Evolutionary conservation across 768 basidiomycete species (phyloP).

Genomic region (Peribolospora kevripleyi): DNA sequence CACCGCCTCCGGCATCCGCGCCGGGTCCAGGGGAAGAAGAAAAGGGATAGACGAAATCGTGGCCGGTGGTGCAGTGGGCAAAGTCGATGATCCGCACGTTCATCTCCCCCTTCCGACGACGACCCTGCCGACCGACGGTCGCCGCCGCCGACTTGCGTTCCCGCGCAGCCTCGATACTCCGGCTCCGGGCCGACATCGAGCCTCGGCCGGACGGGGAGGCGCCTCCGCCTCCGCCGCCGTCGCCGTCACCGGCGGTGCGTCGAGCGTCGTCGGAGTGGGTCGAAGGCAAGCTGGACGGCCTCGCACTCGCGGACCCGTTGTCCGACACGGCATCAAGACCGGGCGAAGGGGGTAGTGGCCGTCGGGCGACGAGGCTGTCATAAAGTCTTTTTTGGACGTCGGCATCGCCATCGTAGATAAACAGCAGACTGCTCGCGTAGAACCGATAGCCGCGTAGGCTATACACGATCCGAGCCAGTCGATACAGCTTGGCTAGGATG

Average conservation of each 20-base stretch:
- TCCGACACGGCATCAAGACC: no score
- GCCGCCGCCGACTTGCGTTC: no score
- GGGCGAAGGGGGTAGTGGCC: no score
- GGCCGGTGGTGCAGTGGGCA: slow-evolving; percentile 89
- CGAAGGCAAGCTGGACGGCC: slow-evolving; percentile 4
- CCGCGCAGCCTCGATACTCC: neutral
- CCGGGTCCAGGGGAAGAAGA: slow-evolving; percentile 22
- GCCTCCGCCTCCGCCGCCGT: slow-evolving; percentile 9
- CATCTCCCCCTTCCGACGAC: slow-evolving; percentile 51
- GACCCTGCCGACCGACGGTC: neutral
- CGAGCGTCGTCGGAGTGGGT: slow-evolving; percentile 2
- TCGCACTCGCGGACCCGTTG: neutral
- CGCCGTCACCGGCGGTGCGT: slow-evolving; percentile 9
- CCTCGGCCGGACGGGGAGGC: neutral
- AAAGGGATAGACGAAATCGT: slow-evolving; percentile 56
- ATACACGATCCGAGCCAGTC: slow-evolving; percentile 72
- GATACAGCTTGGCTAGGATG: slow-evolving; percentile 72
- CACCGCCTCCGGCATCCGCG: slow-evolving; percentile 19
- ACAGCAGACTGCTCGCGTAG: slow-evolving; percentile 85
- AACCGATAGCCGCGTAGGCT: slow-evolving; percentile 87
- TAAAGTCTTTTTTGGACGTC: slow-evolving; percentile 37
- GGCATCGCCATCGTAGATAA: slow-evolving; percentile 90
- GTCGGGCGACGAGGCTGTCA: no score
- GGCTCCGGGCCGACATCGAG: neutral
- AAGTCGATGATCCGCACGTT: slow-evolving; percentile 95